Evolutionary conservation across 768 basidiomycete species (phyloP), one percentile per base, ranked within the genome.

Genomic region (Serendipita sp.): DNA sequence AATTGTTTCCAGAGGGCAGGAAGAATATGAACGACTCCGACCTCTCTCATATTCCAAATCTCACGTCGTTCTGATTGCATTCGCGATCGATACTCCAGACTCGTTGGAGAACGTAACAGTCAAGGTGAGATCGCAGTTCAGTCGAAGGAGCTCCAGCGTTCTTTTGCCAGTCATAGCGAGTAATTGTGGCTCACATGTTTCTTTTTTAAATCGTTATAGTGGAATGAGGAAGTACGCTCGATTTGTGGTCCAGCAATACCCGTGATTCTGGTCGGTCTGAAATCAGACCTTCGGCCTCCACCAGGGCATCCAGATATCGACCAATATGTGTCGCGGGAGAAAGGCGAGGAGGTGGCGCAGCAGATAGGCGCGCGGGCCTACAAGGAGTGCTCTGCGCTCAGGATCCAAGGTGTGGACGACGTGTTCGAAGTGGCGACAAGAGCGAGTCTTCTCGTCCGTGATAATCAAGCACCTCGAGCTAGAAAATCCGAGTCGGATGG

Each of bases 21-120:
- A 99, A 77, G 95, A 96, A 76, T 97, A 99, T 73, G 95, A 98
- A 86, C 86, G 95, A 66, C 78, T 98, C 69, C 85, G 96, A 68
- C 96, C 96, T 51, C 82, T 99, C 74, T 96, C 93, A 51, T 98
- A 98, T 75, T 92, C 93, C 61, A 91, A 96, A 77, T 96, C 95
- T 64, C 96, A 99, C 74, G 90, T 99, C 69, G 96, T 99, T 71
- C 83, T 99, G 66, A 98, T 99, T 70, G 94, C 94, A 48, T 99
- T 94, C 72, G 82, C 91, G 58, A 84, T 98, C 69, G 95, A 97
- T 74, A 92, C 92, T 41, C 92, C 91, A 24, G 96, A 98, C 75
- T 95, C 92, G 42, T 77, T 98, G 63, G 94, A 98, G 67, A 97
- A 98, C 75, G 95, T 98, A 22, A 80, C 85, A 22, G 84, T 85